Base-by-base conservation (phyloP, 805 yeast genomes). In the Wickerhamomyces rabaulensis region DNA sequence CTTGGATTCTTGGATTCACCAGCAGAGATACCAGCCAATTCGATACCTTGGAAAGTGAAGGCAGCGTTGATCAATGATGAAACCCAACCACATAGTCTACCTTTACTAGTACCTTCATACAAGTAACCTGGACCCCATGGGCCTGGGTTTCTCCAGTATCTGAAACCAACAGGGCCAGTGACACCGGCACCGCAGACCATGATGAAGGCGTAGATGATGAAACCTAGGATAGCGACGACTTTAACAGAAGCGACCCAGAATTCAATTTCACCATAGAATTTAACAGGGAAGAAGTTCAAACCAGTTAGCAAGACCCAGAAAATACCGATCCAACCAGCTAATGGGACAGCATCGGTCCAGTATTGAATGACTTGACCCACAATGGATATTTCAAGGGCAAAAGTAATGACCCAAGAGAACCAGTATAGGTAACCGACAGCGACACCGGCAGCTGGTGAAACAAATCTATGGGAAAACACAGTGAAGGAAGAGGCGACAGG, bases 11-110 rank as follows among this genome's bases (percentile, higher is more conserved):
- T 72, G 43, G 84, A 73, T 66, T 85, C 94, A 66, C 90, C 89
- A 29, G 87, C 86, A 4, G 88, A 72, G 46, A 85, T 73, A 65
- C 90, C 91, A 20, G 83, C 80, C 61, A 83, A 71, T 63, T 85
- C 94, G 42, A 85, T 82, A 64, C 91, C 91, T 67, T 84, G 90
- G 64, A 76, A 84, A 23, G 91, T 84, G 71, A 85, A 85, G n/a
- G 87, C 85, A 33, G 91, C 87, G 47, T 78, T 78, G 52, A 84
- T 74, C 56, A 84, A 70, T 6, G 89, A 82, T 9, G 80, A 71
- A 45, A 83, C 75, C 84, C 85, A 82, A 43, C 88, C 88, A 43
- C 82, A 66, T 58, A 84, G 82, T 60, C 82, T 71, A 43, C 73
- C 86, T 41, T 83, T 79, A 50, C 71, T 68, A 9, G 55, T 56